A percentile compares a stretch with the other conserved stretches of the same genome.
Evolutionary conservation across 2,329 filamentous ascomycete genomes (phyloP).

Genomic region (Cercospora berteroae): DNA sequence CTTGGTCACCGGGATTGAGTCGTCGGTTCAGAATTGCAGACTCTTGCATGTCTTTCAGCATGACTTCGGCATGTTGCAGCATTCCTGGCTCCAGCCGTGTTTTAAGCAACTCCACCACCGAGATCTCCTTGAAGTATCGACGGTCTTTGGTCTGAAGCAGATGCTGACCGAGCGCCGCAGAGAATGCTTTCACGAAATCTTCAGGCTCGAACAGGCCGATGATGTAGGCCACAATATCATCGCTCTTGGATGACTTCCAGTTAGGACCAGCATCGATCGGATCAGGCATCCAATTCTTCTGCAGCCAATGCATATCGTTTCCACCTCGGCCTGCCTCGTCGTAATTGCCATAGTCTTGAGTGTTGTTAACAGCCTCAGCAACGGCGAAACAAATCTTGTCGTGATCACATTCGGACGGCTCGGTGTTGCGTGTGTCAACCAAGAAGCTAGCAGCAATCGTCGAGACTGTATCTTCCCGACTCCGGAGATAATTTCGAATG

Average conservation of each 20-base stretch:
- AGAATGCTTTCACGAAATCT: conserved; percentile 94
- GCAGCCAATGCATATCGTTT: conserved; percentile 63
- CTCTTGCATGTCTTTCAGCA: conserved; percentile 90
- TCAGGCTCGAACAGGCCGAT: conserved; percentile 85
- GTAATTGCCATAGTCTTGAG: conserved; percentile 50
- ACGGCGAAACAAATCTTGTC: conserved; percentile 61
- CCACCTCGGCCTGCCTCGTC: conserved; percentile 59
- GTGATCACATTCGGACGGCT: conserved; percentile 35
- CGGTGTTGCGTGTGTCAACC: conserved; percentile 49
- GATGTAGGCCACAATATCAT: conserved; percentile 88
- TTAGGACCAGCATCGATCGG: conserved; percentile 88
- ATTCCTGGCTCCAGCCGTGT: conserved; percentile 80
- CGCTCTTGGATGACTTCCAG: conserved; percentile 82
- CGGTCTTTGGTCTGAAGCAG: conserved; percentile 62
- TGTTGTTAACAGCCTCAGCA: conserved; percentile 63
- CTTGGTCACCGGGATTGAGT: conserved; percentile 32
- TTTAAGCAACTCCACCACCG: conserved; percentile 83
- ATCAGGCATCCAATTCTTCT: conserved; percentile 90
- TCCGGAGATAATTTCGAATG: conserved; percentile 72
- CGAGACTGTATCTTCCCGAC: conserved; percentile 72
- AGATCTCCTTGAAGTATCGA: conserved; percentile 74
- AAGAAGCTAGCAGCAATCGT: conserved; percentile 74
- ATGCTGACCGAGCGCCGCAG: conserved; percentile 81
- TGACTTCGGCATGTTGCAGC: conserved; percentile 92
- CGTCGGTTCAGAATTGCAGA: conserved; percentile 61